Evolutionary conservation across 345 rosid genomes (phyloP), one percentile per base, ranked within the genome.

Genomic region (Camelina sativa): DNA sequence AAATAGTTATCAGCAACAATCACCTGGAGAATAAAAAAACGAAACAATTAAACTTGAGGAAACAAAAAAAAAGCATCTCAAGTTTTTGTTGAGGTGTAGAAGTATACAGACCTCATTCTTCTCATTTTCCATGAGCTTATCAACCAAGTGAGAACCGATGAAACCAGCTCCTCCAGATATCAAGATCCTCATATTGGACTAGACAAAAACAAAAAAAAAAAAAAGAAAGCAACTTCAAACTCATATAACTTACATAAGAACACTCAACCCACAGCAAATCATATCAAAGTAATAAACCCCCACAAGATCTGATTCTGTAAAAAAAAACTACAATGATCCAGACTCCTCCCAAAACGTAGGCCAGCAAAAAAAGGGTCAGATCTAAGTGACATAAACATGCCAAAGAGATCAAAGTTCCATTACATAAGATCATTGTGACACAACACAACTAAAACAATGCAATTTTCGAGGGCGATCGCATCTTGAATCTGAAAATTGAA

Each of bases 81-180:
- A 4, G 15, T 38, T 10, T 4, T 12, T 4, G 5, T 22, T 37
- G 50, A 71, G 74, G 7, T 3, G 7, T 12, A 35, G 43, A 38
- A 11, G 4, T 43, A 43, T 10, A 11, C 73, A 75, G 5, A 88
- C 93, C 91, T 90, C 96, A 58, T 95, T 92, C 85, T 90, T 90
- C 74, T 90, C 97, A 67, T 92, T 90, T 72, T 90, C 94, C 99
- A 92, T 95, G 5, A 92, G 81, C 79, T 69, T 90, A 85, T 95
- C 99, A 62, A 92, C 99, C 66, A 92, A 83, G 66, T 95, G 99
- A 41, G 99, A 95, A 2, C 99, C 99, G 20, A 95, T 95, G 83
- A 90, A 95, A 17, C 99, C 98, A 80, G 99, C 99, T 79, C 99
- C 99, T 70, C 99, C 99, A 11, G 93, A 83, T 32, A 95, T 81